Evolutionary conservation across 805 yeast genomes (phyloP), one percentile per base, ranked within the genome.

Genomic region (Candida montana): DNA sequence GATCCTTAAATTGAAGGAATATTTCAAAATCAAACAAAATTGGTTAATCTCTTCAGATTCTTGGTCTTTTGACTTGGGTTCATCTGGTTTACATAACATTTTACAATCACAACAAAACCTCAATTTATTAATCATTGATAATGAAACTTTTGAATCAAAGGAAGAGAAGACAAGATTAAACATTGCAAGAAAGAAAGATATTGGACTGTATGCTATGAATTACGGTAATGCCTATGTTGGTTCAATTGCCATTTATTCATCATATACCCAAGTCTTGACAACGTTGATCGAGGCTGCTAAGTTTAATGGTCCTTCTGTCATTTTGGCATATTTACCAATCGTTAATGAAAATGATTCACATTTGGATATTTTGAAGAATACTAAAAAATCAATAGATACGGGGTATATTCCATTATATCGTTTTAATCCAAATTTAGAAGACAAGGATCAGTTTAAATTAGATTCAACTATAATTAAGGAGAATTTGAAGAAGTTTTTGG

Each of bases 341-440:
- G 58, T 68, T 35, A 61, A 69, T 17, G 91, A 84, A 57, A 69
- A 67, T 42, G 83, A 81, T 48, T 68, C 79, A 47, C 82, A 95
- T 31, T 67, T 91, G 51, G 75, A 79, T 20, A 78, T 90, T 34
- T 71, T 91, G 54, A 81, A 84, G 60, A 93, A 86, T 60, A 90
- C 97, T 27, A 91, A 91, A 63, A 68, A 67, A 48, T 91, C 96
- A 18, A 95, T 91, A 35, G 96, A 87, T 55, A 70, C 89, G 27
- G 98, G 98, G n/a, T 83, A 83, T 67, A 89, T 97, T 95, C 98
- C 98, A 36, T 72, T 91, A 47, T 91, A 90, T 68, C 74, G 96
- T 59, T 91, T 74, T 66, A 74, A 87, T 53, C 96, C 97, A 42
- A 49, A 61, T 9, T 62, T 72, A 37, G 74, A 67, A 29, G 74